Evolutionary conservation across 805 yeast genomes (phyloP).

Genomic region (Teunomyces kruisii): DNA sequence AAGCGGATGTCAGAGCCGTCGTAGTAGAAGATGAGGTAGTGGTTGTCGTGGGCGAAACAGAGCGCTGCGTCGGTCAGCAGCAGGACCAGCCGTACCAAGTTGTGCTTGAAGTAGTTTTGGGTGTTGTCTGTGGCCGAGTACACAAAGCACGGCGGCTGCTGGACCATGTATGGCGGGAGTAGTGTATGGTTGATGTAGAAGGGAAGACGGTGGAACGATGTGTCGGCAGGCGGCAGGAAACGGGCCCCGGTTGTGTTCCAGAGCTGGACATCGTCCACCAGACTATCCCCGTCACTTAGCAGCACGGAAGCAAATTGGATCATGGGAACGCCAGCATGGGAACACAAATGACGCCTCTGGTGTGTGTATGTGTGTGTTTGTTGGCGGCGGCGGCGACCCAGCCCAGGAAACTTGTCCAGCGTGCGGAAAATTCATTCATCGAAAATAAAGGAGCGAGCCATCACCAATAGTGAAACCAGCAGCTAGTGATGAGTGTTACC

Average conservation of each 20-base stretch:
- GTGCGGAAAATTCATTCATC: neutral
- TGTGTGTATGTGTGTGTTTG: too few species aligned
- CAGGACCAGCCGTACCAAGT: constrained; percentile 8
- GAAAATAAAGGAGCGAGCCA: neutral
- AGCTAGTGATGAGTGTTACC: constrained; percentile 22
- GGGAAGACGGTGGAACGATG: constrained; percentile 7
- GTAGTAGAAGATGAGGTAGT: constrained; percentile 25
- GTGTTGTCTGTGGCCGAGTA: constrained; percentile 20
- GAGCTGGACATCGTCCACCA: constrained; percentile 21
- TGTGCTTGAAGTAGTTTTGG: constrained; percentile 18
- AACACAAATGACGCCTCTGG: too few species aligned
- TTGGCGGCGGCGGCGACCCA: neutral
- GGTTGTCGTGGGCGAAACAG: constrained; percentile 9
- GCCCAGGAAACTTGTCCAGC: neutral
- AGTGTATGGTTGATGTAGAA: constrained; percentile 15
- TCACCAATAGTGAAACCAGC: neutral
- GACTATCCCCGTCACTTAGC: constrained; percentile 4
- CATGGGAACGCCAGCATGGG: neutral
- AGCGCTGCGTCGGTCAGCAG: neutral
- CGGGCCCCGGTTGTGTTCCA: constrained; percentile 12
- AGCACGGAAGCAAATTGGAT: neutral
- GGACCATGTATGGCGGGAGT: constrained; percentile 27
- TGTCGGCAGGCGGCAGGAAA: neutral
- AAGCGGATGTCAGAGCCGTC: constrained; percentile 14
- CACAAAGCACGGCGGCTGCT: constrained; percentile 17